Percentiles rank a stretch among this genome's conserved stretches.
These are phyloP conservation scores for Taphrina pruni DNA, from an alignment of 1,139 yeast species.

Conservation along the genomic window DNA sequence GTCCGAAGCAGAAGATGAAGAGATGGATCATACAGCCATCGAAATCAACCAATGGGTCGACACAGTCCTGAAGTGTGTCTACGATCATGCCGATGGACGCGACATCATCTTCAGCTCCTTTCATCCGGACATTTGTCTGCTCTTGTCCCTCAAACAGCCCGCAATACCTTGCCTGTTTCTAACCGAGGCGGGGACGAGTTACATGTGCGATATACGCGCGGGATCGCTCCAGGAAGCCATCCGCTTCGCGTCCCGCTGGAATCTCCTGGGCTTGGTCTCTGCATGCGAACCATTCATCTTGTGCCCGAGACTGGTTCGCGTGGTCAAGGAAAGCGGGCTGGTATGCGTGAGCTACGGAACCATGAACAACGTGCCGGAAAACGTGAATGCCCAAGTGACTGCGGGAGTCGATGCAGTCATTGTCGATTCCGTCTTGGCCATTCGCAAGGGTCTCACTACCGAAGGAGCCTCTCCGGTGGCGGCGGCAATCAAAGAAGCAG, in stretches of 20 bases:
- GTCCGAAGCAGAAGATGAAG: constrained; percentile 88
- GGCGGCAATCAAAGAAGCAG: not conserved
- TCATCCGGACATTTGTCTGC: constrained; percentile 89
- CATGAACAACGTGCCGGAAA: constrained; percentile 81
- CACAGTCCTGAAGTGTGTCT: constrained; percentile 78
- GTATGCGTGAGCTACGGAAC: constrained; percentile 94
- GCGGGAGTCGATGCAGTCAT: constrained; percentile 98
- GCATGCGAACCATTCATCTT: constrained; percentile 83
- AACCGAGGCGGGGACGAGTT: constrained; percentile 83
- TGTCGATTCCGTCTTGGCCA: constrained; percentile 79
- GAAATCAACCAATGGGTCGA: constrained; percentile 78
- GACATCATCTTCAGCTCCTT: constrained; percentile 91
- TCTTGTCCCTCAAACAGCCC: constrained; percentile 89
- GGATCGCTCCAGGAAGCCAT: constrained; percentile 88
- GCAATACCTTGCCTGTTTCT: constrained; percentile 77
- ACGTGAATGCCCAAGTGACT: constrained; percentile 82
- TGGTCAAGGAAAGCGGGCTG: constrained; percentile 76
- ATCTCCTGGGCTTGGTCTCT: constrained; percentile 86
- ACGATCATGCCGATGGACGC: constrained; percentile 77
- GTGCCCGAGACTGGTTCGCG: constrained; percentile 83
- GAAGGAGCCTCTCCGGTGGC: not conserved
- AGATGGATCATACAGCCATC: constrained; percentile 81
- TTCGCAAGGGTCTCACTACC: constrained; percentile 33
- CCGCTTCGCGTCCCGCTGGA: constrained; percentile 90
- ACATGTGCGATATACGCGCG: constrained; percentile 89